Evolutionary conservation across 345 rosid species (phyloP).

Genomic region (Pugionium dolabratum): DNA sequence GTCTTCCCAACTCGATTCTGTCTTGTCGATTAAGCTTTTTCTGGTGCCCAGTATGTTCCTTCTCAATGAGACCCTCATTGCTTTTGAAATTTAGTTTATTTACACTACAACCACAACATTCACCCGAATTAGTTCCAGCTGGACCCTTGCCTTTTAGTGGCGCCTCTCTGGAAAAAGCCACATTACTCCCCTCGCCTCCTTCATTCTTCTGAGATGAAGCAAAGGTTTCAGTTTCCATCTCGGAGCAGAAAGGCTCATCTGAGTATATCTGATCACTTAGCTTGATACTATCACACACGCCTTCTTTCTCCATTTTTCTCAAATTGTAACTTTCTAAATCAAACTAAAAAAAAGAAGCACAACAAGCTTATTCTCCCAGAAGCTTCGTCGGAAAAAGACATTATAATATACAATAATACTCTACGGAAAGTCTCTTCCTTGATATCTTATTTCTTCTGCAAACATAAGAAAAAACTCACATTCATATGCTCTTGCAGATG

Average conservation of each 20-base stretch:
- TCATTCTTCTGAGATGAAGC: conserved; percentile 44
- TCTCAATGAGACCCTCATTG: conserved; percentile 50
- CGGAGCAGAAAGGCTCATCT: conserved; percentile 39
- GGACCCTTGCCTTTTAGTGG: conserved; percentile 53
- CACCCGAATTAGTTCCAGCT: conserved; percentile 41
- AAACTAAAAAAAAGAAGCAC: neutral
- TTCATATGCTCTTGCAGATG: neutral
- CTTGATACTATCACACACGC: conserved; percentile 23
- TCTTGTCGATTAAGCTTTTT: conserved; percentile 71
- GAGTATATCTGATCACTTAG: conserved; percentile 28
- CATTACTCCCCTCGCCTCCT: conserved; percentile 59
- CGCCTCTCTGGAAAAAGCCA: conserved; percentile 65
- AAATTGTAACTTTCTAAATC: neutral
- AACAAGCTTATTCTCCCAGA: neutral
- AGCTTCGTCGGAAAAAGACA: too few relatives aligned
- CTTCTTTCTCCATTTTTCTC: conserved; percentile 19
- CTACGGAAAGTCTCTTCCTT: neutral
- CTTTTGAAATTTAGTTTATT: conserved; percentile 51
- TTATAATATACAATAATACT: neutral
- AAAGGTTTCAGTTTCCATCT: conserved; percentile 53
- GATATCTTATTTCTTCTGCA: neutral
- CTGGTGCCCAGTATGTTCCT: conserved; percentile 49
- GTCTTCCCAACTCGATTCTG: conserved; percentile 72
- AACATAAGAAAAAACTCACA: conserved; percentile 4
- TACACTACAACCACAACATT: conserved; percentile 52